Evolutionary conservation across 176 grass and related monocot species (phyloP), one percentile per base, ranked within the genome.

Genomic region (Olyra latifolia): DNA sequence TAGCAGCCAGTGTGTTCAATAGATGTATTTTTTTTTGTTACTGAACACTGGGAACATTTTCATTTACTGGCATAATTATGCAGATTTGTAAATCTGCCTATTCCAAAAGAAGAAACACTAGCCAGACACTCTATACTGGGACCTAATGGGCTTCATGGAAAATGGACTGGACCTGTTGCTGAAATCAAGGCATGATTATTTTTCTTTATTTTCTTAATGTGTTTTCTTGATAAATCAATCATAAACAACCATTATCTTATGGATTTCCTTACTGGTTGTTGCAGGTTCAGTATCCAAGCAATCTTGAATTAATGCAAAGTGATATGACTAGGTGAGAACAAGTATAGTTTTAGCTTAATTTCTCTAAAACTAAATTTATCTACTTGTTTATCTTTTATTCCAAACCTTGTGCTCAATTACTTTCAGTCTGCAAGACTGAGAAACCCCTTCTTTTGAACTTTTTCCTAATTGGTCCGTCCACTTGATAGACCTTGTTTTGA

Each of bases 81-180:
- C 82, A 99, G 96, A 84, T 89, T 86, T 80, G 71, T 88, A 56
- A 91, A 87, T 80, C 38, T 93, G n/a, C 90, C 88, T 68, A 76
- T 79, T 84, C 92, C 96, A 73, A 99, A 93, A 71, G 90, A 99
- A 90, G 96, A 99, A 95, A 93, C 96, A 67, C 84, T 99, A 66
- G 94, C 92, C 56, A 99, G 96, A 76, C 96, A 99, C 72, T 93
- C 96, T 54, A 99, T 99, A 93, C 91, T 99, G 84, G 96, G 96
- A 62, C 88, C 92, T 74, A 95, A 99, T 82, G 96, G 96, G 62
- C 90, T 99, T 57, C 84, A 84, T 45, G 86, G 88, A 61, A 82
- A 87, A 79, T 89, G 88, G 90, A 86, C 57, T 76, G 84, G 74
- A 58, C 92, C 90, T 64, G 82, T 93, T 82, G 74, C 90, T 88